Percentiles rank a stretch among this genome's conserved stretches.
Evolutionary conservation across 495 filamentous ascomycete species (phyloP).

Genomic region (Rhizodiscina lignyota): DNA sequence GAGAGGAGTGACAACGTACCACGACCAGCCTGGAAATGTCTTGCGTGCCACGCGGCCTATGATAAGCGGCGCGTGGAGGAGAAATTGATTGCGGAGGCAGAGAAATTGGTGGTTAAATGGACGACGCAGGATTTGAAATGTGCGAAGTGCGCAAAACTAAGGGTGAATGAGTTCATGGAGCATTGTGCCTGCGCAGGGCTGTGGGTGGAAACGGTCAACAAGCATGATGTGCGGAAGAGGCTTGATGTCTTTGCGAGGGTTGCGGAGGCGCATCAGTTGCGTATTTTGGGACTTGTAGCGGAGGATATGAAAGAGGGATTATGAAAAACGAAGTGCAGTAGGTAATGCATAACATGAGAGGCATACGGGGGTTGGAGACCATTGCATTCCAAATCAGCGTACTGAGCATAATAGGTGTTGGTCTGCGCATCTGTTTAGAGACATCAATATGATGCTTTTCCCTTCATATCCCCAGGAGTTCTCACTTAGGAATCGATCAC

Average conservation of each 20-base stretch:
- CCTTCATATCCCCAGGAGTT: too few relatives aligned
- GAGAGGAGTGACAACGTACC: not conserved
- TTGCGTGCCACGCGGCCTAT: constrained; percentile 58
- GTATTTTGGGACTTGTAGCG: constrained; percentile 63
- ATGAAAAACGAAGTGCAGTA: constrained; percentile 2
- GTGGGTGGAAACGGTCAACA: constrained; percentile 58
- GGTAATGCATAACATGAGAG: too few relatives aligned
- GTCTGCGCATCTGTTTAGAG: too few relatives aligned
- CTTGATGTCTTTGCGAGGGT: constrained; percentile 56
- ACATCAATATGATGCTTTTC: too few relatives aligned
- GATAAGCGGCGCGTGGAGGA: constrained; percentile 70
- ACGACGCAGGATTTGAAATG: constrained; percentile 84
- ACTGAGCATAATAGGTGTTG: too few relatives aligned
- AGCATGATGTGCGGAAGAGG: constrained; percentile 46
- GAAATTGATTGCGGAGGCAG: constrained; percentile 57
- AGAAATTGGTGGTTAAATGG: constrained; percentile 63
- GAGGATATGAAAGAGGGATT: constrained; percentile 25
- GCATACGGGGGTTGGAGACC: too few relatives aligned
- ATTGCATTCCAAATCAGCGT: too few relatives aligned
- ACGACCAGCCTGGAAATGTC: constrained; percentile 51
- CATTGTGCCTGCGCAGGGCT: constrained; percentile 82
- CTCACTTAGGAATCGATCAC: too few relatives aligned
- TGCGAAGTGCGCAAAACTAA: constrained; percentile 41
- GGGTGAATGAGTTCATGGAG: constrained; percentile 89
- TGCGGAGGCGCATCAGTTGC: constrained; percentile 59